These are phyloP conservation scores for Corchorus capsularis DNA, from an alignment of 345 rosid genomes.

Conservation along the genomic window DNA sequence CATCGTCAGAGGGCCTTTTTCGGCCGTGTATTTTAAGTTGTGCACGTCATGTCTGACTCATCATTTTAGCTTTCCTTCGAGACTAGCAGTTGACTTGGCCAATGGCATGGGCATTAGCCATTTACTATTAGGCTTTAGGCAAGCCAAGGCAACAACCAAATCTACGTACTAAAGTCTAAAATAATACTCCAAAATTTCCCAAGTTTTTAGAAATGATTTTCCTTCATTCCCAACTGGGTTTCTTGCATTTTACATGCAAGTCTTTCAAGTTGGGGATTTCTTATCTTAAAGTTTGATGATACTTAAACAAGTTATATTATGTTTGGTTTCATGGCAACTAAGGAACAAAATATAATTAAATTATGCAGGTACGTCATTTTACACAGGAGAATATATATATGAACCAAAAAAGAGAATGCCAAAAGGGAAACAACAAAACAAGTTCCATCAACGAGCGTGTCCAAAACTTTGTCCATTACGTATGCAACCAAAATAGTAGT, in stretches of 20 bases:
- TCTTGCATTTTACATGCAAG: not conserved
- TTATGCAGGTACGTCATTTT: no score
- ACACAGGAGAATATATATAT: no score
- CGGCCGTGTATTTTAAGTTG: not conserved
- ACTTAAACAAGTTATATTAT: not conserved
- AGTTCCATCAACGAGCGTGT: no score
- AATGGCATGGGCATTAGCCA: not conserved
- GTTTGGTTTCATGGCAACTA: not conserved
- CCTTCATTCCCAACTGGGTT: not conserved
- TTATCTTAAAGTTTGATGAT: no score
- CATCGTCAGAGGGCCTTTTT: conserved; percentile 7
- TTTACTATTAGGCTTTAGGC: no score
- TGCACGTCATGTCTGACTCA: not conserved
- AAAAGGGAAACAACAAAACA: not conserved
- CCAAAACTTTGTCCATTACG: not conserved
- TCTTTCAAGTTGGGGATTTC: not conserved
- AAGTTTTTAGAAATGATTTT: not conserved
- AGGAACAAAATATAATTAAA: no score
- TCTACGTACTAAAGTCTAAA: not conserved
- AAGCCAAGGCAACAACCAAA: no score
- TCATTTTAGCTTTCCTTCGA: not conserved
- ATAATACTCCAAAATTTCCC: not conserved
- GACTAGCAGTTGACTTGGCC: not conserved
- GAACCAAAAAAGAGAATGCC: no score
- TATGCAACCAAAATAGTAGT: not conserved